Evolutionary conservation across 176 grass and related monocot genomes (phyloP).

Genomic region (Phyllostachys edulis): DNA sequence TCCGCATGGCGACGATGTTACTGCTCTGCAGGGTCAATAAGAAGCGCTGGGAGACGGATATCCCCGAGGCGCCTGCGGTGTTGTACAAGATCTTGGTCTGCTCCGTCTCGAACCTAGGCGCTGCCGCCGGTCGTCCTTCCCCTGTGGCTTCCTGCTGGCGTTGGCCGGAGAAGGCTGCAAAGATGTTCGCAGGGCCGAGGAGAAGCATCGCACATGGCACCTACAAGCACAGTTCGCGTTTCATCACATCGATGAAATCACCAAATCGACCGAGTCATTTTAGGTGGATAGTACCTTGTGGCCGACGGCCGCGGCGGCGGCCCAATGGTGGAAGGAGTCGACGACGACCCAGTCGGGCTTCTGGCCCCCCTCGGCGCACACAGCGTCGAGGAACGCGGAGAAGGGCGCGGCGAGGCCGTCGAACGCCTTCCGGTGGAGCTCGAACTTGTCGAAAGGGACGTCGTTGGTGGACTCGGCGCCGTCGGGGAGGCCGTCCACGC

Average conservation of each 20-base stretch:
- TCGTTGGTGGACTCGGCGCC: conserved; percentile 46
- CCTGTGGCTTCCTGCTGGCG: too few relatives aligned
- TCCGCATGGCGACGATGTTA: conserved; percentile 33
- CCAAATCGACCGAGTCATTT: too few relatives aligned
- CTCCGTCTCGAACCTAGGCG: conserved; percentile 19
- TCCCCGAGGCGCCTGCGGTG: conserved; percentile 1
- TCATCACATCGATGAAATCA: background rate
- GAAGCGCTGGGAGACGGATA: background rate
- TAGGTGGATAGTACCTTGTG: background rate
- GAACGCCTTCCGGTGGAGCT: conserved; percentile 37
- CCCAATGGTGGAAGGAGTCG: conserved; percentile 37
- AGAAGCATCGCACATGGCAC: background rate
- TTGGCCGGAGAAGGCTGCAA: too few relatives aligned
- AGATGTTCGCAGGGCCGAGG: background rate
- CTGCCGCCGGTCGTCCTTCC: background rate
- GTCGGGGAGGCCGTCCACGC: conserved; percentile 12
- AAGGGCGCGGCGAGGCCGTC: conserved; percentile 37
- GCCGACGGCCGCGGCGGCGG: conserved; percentile 10
- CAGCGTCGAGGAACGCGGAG: background rate
- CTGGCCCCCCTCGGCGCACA: background rate
- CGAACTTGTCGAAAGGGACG: conserved; percentile 3
- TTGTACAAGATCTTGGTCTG: background rate
- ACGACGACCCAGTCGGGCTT: conserved; percentile 36
- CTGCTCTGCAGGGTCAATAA: background rate
- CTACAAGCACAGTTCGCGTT: background rate